Evolutionary conservation across 768 basidiomycete genomes (phyloP).

Genomic region (Psilocybe tampanensis): DNA sequence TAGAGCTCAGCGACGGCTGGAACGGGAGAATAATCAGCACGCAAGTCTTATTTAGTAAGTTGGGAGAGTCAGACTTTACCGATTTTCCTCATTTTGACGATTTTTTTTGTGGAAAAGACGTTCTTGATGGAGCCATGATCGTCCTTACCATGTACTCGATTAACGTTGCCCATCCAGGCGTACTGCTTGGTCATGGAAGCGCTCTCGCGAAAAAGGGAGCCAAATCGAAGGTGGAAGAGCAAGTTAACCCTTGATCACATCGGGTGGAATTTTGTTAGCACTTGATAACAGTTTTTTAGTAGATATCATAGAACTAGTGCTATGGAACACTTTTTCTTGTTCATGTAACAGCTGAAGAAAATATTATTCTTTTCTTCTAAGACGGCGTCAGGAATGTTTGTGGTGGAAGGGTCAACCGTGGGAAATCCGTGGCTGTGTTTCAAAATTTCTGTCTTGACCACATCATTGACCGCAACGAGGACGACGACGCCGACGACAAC

Average conservation of each 20-base stretch:
- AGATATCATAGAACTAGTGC: no score
- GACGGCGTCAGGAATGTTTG: no score
- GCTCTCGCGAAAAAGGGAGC: background rate
- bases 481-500: slow-evolving; percentile 7
- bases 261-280: background rate
- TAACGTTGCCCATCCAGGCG: slow-evolving; percentile 31
- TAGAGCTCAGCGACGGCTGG: slow-evolving; percentile 56
- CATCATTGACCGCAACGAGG: slow-evolving; percentile 3
- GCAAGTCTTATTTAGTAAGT: slow-evolving; percentile 39
- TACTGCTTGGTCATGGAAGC: slow-evolving; percentile 3
- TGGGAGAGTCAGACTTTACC: background rate
- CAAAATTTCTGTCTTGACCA: slow-evolving; percentile 18
- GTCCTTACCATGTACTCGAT: slow-evolving; percentile 29
- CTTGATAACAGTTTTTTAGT: no score
- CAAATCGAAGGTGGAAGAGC: background rate
- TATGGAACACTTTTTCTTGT: no score
- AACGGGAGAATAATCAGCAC: slow-evolving; percentile 49
- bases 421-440: slow-evolving; percentile 19
- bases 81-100: background rate
- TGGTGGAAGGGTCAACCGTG: slow-evolving; percentile 4
- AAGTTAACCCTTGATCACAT: background rate
- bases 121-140: slow-evolving; percentile 30
- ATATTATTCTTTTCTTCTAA: no score
- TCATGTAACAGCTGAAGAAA: no score
- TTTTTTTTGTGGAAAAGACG: slow-evolving; percentile 9